These are phyloP conservation scores for Kuraishia molischiana DNA, from an alignment of 805 yeast genomes.

Conservation along the genomic window DNA sequence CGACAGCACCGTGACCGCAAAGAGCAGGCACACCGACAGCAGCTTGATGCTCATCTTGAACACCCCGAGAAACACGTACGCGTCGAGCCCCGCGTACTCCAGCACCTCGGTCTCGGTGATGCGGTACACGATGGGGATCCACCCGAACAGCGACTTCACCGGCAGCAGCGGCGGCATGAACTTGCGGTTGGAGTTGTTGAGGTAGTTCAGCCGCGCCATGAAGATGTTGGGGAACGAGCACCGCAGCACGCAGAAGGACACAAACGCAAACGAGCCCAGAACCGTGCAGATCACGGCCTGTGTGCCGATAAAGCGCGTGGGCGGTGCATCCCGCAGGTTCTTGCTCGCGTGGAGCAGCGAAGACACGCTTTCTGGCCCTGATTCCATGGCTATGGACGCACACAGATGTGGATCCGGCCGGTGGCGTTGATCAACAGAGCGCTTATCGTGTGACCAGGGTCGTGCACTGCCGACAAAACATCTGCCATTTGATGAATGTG, in stretches of 20 bases:
- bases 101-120: slow-evolving; percentile 70
- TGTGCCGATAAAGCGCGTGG: slow-evolving; percentile 56
- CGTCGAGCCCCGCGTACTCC: slow-evolving; percentile 90
- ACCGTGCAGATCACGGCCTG: slow-evolving; percentile 64
- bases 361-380: too few species aligned
- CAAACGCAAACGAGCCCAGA: slow-evolving; percentile 60
- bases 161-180: slow-evolving; percentile 52
- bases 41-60: slow-evolving; percentile 81
- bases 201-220: slow-evolving; percentile 62
- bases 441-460: too few species aligned
- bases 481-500: too few species aligned
- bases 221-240: slow-evolving; percentile 72
- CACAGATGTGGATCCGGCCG: too few species aligned
- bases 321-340: slow-evolving; percentile 20
- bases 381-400: too few species aligned
- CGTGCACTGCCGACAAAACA: too few species aligned
- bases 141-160: slow-evolving; percentile 54
- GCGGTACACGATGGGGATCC: slow-evolving; percentile 61
- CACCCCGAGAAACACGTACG: slow-evolving; percentile 83
- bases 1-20: slow-evolving; percentile 68
- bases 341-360: too few species aligned
- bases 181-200: slow-evolving; percentile 28
- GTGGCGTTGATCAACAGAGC: too few species aligned
- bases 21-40: slow-evolving; percentile 50
- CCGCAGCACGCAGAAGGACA: slow-evolving; percentile 61